Evolutionary conservation across 805 yeast genomes (phyloP), one percentile per base, ranked within the genome.

Genomic region (Saccharomyces cerevisiae): DNA sequence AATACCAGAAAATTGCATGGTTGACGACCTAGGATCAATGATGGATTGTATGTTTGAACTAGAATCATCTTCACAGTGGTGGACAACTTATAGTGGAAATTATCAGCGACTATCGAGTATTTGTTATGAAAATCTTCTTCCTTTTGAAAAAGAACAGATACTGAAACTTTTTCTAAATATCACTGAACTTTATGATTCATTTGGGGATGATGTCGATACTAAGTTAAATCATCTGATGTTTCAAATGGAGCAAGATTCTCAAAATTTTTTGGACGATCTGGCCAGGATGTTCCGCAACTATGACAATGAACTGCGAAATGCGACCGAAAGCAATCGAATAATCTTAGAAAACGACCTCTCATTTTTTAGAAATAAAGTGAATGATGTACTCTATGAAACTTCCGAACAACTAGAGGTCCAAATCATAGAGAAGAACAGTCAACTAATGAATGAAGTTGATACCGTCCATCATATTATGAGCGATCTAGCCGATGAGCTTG

Each of bases 1-100:
- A 26, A 1, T 71, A 69, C 17, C 52, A 57, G 28, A 65, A 66
- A 9, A 41, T 41, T n/a, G 46, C 51, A 26, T 64, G 68, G 41
- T 21, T 14, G 50, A 21, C 32, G 41, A 47, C 28, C 9, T 47
- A 6, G 31, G n/a, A 6, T 47, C 50, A 24, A 53, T 66, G 48
- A 65, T 66, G 22, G 57, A 54, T 1, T 82, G 85, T 56, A 69
- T 81, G 30, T 51, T 58, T 3, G 67, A 70, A 2, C 57, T 80
- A 43, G 79, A 79, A 53, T 60, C 60, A 24, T 68, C 73, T 2
- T 73, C 81, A 0, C 86, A 84, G 59, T 81, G 84, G 77, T 85
- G 92, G 92, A 84, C 90, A 0, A 81, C 85, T 0, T 85, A 78
- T 62, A 83, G 83, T 57, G 89, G 89, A 0, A 79, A 84, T 61